Base-by-base conservation (phyloP, 257 asterid species). In the Salvia rosmarinus region DNA sequence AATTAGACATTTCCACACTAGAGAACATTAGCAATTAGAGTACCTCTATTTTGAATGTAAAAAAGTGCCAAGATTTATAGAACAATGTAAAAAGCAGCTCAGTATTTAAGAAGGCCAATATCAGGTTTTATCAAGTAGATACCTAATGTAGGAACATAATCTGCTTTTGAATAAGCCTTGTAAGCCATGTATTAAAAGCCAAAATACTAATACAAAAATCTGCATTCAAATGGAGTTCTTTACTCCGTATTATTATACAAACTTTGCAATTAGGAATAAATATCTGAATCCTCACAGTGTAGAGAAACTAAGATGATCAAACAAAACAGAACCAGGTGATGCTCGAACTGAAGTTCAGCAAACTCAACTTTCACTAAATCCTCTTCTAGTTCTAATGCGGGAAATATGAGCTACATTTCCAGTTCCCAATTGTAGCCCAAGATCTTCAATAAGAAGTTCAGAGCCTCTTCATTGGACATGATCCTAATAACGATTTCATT, bases 1-100 rank as follows among this genome's bases (percentile, higher is more conserved):
- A 28, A 52, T 73, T 66, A 74, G 78, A 73, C 28, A 71, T 61
- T 57, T 47, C 10, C 71, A 67, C 64, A 47, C 21, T 30, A 65
- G 74, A 73, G 40, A 76, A 71, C 25, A 50, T 63, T 54, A 30
- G 76, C 21, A 77, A 71, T 58, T 49, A 44, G 42, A 1, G 25
- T 21, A 54, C 35, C 6, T 54, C 61, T 52, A 52, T 20, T 21
- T 2, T 40, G 16, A 23, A 35, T 54, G 60, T 46, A 34, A 28
- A 52, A 28, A 37, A 44, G 58, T 40, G 74, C 23, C 43, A 43
- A 34, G 30, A 34, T 51, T 37, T 63, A 17, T 56, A 62, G 40
- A 19, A 67, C 43, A n/a, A 55, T 60, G 56, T 25, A 67, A 30
- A 75, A 70, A 14, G 37, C 28, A 42, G 30, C 57, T 47, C n/a